phyloP scores from a whole-genome alignment of 768 basidiomycete species.

The Stropharia rugosoannulata region DNA sequence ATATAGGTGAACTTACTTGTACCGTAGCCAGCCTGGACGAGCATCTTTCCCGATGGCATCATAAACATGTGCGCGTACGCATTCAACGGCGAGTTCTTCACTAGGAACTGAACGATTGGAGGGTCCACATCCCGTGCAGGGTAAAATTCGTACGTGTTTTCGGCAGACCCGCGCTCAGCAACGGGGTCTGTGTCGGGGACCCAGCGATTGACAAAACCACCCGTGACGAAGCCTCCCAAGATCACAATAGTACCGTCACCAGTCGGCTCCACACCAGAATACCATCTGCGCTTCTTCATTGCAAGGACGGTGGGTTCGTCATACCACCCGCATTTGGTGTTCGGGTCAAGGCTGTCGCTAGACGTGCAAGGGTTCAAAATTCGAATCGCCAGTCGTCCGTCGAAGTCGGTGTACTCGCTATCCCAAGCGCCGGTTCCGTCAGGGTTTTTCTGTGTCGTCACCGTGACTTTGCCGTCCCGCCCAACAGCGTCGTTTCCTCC shows the following conservation, averaged over 20 bases:
- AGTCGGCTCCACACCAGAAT: slow-evolving; percentile 70
- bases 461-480: slow-evolving; percentile 59
- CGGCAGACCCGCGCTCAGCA: slow-evolving; percentile 64
- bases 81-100: slow-evolving; percentile 72
- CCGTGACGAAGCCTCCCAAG: slow-evolving; percentile 78
- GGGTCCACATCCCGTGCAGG: slow-evolving; percentile 54
- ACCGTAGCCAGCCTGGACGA: slow-evolving; percentile 81
- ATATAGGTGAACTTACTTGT: slow-evolving; percentile 46
- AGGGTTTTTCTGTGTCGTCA: slow-evolving; percentile 44
- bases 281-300: slow-evolving; percentile 76
- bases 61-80: slow-evolving; percentile 73
- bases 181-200: slow-evolving; percentile 65
- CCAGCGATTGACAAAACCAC: slow-evolving; percentile 80
- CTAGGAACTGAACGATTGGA: slow-evolving; percentile 63
- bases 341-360: slow-evolving; percentile 42
- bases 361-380: slow-evolving; percentile 74
- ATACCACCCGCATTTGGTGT: slow-evolving; percentile 63
- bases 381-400: slow-evolving; percentile 79
- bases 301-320: slow-evolving; percentile 60
- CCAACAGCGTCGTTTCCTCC: slow-evolving; percentile 82
- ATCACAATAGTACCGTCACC: slow-evolving; percentile 78
- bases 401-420: slow-evolving; percentile 72
- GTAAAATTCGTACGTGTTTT: slow-evolving; percentile 84
- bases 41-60: slow-evolving; percentile 73
- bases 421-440: slow-evolving; percentile 56